phyloP scores from a whole-genome alignment of 2,329 filamentous ascomycete species.

The Nannizziopsis arthrosporioides region DNA sequence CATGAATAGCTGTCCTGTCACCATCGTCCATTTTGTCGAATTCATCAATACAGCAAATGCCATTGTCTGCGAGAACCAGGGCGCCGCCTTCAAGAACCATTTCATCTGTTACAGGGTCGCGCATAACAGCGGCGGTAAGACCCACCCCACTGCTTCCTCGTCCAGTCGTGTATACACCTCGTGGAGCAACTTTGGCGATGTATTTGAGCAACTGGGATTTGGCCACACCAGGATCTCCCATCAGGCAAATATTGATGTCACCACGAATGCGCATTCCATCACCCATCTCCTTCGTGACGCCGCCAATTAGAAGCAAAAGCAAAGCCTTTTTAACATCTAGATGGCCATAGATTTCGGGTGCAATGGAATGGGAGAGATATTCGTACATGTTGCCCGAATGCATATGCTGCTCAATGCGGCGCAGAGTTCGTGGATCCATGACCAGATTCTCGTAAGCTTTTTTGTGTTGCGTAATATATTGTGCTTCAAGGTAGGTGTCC shows the following conservation, averaged over 20 bases:
- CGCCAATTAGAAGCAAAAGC: slow-evolving; percentile 86
- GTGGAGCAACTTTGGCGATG: slow-evolving; percentile 92
- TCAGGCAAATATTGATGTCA: slow-evolving; percentile 96
- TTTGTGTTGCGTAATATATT: slow-evolving; percentile 90
- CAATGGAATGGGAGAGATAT: slow-evolving; percentile 87
- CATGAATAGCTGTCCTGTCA: slow-evolving; percentile 69
- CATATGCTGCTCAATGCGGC: slow-evolving; percentile 73
- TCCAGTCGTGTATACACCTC: slow-evolving; percentile 74
- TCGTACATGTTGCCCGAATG: slow-evolving; percentile 89
- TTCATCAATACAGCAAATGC: slow-evolving; percentile 75
- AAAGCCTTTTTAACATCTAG: slow-evolving; percentile 96
- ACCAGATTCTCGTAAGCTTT: slow-evolving; percentile 91
- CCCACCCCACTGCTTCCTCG: slow-evolving; percentile 72
- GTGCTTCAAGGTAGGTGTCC: slow-evolving; percentile 92
- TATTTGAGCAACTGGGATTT: slow-evolving; percentile 98
- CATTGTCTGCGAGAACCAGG: slow-evolving; percentile 66
- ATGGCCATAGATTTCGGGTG: slow-evolving; percentile 93
- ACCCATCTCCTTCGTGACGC: slow-evolving; percentile 90
- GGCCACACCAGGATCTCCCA: slow-evolving; percentile 98
- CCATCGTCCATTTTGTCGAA: slow-evolving; percentile 78
- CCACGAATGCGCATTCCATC: slow-evolving; percentile 98
- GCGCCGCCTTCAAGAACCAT: slow-evolving; percentile 71
- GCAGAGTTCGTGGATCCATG: slow-evolving; percentile 66
- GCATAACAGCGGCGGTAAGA: slow-evolving; percentile 69
- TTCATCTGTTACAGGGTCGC: slow-evolving; percentile 67